Conservation (phyloP, 495 filamentous ascomycete species). For the Aspergillus taichungensis region DNA sequence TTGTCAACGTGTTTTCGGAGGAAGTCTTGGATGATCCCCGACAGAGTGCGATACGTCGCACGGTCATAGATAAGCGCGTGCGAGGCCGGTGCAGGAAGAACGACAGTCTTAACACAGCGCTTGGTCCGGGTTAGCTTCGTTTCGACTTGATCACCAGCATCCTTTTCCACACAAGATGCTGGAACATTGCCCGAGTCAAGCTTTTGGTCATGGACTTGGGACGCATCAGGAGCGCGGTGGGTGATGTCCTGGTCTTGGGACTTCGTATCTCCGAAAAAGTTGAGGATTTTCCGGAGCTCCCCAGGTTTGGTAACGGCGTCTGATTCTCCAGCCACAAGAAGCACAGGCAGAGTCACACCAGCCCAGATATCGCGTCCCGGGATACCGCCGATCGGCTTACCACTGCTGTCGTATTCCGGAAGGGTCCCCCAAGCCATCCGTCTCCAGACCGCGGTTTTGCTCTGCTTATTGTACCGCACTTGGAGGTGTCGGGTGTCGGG, state of each 20-base stretch:
- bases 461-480: conserved; percentile 75
- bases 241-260: conserved; percentile 15
- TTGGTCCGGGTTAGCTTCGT: conserved; percentile 18
- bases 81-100: conserved; percentile 69
- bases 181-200: conserved; percentile 6
- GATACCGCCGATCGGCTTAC: conserved; percentile 49
- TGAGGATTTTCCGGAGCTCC: conserved; percentile 62
- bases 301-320: conserved; percentile 64
- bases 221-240: conserved; percentile 43
- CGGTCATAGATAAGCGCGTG: conserved; percentile 82
- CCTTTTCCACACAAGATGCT: conserved; percentile 20
- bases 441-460: conserved; percentile 69
- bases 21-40: conserved; percentile 77
- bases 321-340: conserved; percentile 67
- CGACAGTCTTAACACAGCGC: conserved; percentile 55
- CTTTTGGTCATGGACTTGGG: conserved; percentile 22
- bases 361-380: conserved; percentile 66
- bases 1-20: conserved; percentile 63
- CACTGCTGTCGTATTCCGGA: conserved; percentile 41
- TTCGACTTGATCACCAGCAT: conserved; percentile 10
- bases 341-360: conserved; percentile 61
- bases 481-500: conserved; percentile 69
- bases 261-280: conserved; percentile 40
- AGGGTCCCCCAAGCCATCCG: conserved; percentile 71
- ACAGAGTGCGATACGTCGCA: conserved; percentile 62